These are phyloP conservation scores for Lactarius hengduanensis DNA, from an alignment of 768 basidiomycete species.

Conservation along the genomic window DNA sequence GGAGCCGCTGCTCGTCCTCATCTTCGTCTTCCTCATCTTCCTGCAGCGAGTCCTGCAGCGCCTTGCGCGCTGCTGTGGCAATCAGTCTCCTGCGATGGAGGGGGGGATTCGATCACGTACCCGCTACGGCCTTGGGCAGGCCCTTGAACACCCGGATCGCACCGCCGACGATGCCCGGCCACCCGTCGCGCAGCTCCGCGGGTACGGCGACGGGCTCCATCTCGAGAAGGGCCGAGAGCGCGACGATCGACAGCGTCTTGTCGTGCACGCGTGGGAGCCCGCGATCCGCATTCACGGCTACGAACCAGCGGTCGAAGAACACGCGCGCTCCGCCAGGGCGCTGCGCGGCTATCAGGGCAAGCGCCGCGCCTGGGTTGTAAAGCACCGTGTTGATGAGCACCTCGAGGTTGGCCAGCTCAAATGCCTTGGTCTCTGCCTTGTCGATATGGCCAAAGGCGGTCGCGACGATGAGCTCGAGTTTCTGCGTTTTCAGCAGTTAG, in stretches of 20 bases:
- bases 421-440: constrained; percentile 56
- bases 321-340: constrained; percentile 57
- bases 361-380: constrained; percentile 77
- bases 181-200: constrained; percentile 60
- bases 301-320: constrained; percentile 90
- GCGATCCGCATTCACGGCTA: constrained; percentile 55
- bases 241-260: constrained; percentile 78
- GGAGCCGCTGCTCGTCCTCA: constrained; percentile 46
- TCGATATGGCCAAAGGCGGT: constrained; percentile 61
- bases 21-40: constrained; percentile 18
- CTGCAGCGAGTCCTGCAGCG: constrained; percentile 49
- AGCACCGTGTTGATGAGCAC: constrained; percentile 80
- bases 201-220: constrained; percentile 59
- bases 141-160: constrained; percentile 73
- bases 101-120: constrained; percentile 39
- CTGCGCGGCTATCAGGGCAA: constrained; percentile 68
- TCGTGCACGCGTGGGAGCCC: constrained; percentile 84
- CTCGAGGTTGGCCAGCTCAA: constrained; percentile 77
- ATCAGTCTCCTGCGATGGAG: background rate
- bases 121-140: constrained; percentile 71
- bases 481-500: constrained; percentile 38
- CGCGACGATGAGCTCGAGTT: constrained; percentile 61
- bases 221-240: constrained; percentile 76
- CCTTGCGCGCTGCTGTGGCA: constrained; percentile 49
- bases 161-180: constrained; percentile 72